phyloP scores from a whole-genome alignment of 306 rosid species.

The Neltuma alba region DNA sequence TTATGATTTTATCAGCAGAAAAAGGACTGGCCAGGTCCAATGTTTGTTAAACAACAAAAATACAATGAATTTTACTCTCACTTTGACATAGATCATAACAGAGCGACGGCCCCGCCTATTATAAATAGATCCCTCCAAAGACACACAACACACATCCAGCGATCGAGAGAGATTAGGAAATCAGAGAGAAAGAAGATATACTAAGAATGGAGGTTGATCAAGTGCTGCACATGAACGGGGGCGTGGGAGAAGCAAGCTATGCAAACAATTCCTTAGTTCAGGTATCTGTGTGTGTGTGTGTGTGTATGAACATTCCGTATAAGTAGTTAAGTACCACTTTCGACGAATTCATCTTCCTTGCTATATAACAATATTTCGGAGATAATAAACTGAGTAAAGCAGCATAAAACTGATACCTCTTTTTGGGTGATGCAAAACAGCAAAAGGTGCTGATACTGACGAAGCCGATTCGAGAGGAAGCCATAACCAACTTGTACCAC shows the following conservation, averaged over 20 bases:
- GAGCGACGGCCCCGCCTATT: background rate
- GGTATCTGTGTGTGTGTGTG: too few species aligned
- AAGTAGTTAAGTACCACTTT: background rate
- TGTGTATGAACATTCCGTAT: background rate
- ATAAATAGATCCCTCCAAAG: background rate
- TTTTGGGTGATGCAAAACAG: slow-evolving; percentile 24
- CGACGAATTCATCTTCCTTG: background rate
- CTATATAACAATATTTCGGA: background rate
- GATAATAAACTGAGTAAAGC: background rate
- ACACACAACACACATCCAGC: background rate
- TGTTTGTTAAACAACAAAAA: background rate
- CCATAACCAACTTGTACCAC: slow-evolving; percentile 29
- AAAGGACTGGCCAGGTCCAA: background rate
- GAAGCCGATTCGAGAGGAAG: slow-evolving; percentile 47
- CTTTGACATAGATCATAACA: background rate
- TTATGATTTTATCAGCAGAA: background rate
- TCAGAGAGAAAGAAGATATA: background rate
- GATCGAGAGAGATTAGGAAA: background rate
- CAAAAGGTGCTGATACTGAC: slow-evolving; percentile 46
- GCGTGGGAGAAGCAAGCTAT: slow-evolving; percentile 42
- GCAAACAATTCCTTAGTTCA: slow-evolving; percentile 38
- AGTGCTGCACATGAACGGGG: slow-evolving; percentile 41
- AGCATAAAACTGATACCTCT: background rate
- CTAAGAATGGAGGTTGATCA: slow-evolving; percentile 31
- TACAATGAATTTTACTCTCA: background rate